A percentile compares a stretch with the other conserved stretches of the same genome.
Evolutionary conservation across 2,329 filamentous ascomycete genomes (phyloP).

Genomic region (Hymenoscyphus salicellus): DNA sequence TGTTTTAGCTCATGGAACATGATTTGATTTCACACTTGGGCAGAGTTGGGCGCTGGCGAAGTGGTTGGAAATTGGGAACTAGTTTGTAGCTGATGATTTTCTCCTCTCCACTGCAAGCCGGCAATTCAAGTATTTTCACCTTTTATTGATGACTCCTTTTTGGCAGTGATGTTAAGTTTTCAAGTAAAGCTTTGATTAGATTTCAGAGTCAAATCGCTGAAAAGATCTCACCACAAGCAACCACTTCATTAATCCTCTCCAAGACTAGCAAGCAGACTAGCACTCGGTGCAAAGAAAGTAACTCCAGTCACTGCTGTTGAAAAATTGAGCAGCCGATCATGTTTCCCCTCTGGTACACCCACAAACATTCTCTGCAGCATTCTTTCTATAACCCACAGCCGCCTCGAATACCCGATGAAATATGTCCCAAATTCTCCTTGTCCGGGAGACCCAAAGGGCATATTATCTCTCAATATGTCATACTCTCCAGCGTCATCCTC

Average conservation of each 20-base stretch:
- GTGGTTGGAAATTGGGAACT: too few species aligned
- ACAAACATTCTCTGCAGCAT: conserved; percentile 59
- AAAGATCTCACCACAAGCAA: background rate
- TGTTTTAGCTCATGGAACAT: background rate
- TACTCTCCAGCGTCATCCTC: conserved; percentile 51
- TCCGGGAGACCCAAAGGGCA: conserved; percentile 57
- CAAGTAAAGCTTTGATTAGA: background rate
- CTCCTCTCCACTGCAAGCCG: background rate
- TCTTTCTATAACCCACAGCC: conserved; percentile 55
- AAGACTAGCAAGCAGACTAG: conserved; percentile 35
- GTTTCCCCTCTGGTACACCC: conserved; percentile 50
- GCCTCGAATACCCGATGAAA: conserved; percentile 54
- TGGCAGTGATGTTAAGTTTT: background rate
- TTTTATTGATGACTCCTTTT: background rate
- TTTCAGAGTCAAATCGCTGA: background rate
- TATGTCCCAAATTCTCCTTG: conserved; percentile 54
- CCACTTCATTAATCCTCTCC: background rate
- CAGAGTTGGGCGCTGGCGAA: too few species aligned
- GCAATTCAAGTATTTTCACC: background rate
- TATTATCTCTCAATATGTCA: conserved; percentile 56
- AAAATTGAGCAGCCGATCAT: conserved; percentile 55
- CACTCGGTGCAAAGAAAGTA: conserved; percentile 52
- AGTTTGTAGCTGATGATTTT: background rate
- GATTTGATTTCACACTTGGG: too few species aligned
- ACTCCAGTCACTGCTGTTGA: conserved; percentile 51